A percentile compares a stretch with the other conserved stretches of the same genome.
Evolutionary conservation across 2,329 filamentous ascomycete species (phyloP).

Genomic region (Alternaria dauci): DNA sequence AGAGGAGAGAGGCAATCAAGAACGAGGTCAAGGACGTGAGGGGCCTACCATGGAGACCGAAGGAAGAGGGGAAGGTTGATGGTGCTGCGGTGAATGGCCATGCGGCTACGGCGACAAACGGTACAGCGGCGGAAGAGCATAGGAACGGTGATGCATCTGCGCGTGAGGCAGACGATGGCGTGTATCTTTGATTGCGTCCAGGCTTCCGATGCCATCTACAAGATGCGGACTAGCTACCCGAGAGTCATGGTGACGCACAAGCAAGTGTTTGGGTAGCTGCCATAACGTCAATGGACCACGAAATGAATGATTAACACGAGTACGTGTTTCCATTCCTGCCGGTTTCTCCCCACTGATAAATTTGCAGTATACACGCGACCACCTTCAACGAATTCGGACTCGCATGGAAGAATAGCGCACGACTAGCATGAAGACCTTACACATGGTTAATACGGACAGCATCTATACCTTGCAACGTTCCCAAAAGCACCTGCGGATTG

Average conservation of each 20-base stretch:
- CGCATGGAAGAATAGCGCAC: neutral
- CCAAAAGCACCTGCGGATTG: neutral
- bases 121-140: neutral
- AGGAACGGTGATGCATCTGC: neutral
- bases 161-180: slow-evolving; percentile 2
- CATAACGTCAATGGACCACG: neutral
- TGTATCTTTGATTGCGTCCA: slow-evolving; percentile 6
- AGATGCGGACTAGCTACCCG: neutral
- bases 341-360: neutral
- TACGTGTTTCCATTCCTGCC: neutral
- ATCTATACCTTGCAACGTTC: neutral
- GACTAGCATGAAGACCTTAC: neutral
- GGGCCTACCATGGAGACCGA: slow-evolving; percentile 62
- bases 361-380: neutral
- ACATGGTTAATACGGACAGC: neutral
- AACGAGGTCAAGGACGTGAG: slow-evolving; percentile 69
- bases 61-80: slow-evolving; percentile 26
- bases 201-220: neutral
- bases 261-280: neutral
- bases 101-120: neutral
- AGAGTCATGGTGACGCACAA: neutral
- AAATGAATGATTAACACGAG: neutral
- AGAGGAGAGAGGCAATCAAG: slow-evolving; percentile 70
- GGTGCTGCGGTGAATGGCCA: neutral
- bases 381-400: neutral